These are phyloP conservation scores for Rosa multiflora DNA, from an alignment of 306 rosid species.

Conservation along the genomic window DNA sequence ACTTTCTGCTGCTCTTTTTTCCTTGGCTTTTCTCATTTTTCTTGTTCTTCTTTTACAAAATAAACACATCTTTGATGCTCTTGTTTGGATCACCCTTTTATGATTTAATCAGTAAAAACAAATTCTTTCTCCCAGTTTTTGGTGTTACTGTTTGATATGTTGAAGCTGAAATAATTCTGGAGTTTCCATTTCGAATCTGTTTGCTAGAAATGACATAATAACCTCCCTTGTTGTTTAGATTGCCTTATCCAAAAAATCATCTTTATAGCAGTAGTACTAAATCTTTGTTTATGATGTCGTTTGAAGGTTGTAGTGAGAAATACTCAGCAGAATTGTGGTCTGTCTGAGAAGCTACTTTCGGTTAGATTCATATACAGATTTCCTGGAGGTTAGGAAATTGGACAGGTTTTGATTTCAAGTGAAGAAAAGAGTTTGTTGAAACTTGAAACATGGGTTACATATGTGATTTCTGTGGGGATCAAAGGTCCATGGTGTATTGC, in stretches of 20 bases:
- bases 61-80: not conserved
- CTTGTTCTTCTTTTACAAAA: not conserved
- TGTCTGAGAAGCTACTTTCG: conserved; percentile 28
- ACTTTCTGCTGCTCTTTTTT: not conserved
- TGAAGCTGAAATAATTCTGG: conserved; percentile 3
- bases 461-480: conserved; percentile 86
- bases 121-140: not conserved
- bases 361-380: conserved; percentile 20
- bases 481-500: conserved; percentile 89
- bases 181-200: not conserved
- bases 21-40: not conserved
- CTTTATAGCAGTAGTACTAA: conserved; percentile 33
- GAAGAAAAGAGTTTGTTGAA: conserved; percentile 22
- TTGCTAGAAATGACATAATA: not conserved
- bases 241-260: not conserved
- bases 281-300: conserved; percentile 8
- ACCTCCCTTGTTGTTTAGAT: not conserved
- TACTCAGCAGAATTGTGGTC: conserved; percentile 19
- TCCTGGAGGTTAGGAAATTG: conserved; percentile 26
- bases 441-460: conserved; percentile 68
- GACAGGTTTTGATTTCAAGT: conserved; percentile 28
- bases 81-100: conserved; percentile 7
- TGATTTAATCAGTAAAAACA: not conserved
- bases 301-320: conserved; percentile 32
- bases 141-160: not conserved